Base-by-base conservation (phyloP, 2,329 filamentous ascomycete genomes). In the Peltaster fructicola region DNA sequence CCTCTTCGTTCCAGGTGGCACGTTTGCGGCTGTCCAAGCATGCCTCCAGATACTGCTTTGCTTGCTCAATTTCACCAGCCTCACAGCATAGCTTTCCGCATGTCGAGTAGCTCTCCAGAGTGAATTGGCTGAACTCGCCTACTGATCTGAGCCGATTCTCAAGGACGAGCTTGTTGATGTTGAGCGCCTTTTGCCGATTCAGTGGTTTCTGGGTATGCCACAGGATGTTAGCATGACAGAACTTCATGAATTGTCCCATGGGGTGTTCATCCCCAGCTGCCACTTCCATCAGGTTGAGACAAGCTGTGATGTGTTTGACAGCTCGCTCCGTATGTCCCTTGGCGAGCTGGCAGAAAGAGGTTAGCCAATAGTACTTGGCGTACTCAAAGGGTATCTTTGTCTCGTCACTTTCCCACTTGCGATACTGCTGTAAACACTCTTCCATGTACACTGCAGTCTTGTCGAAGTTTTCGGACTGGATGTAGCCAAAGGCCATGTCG, bases 31-130 rank as follows among this genome's bases (percentile, higher is more conserved):
- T 11, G 11, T 24, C 11, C 7, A 24, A 10, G 10, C 22, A 24
- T 15, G 8, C n/a, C 7, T 24, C 12, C 5, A 24, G 12, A 15
- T 8, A 15, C 5, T 15, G 11, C 22, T 14, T 15, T 10, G 7
- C 22, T 15, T 5, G 6, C 15, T 7, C 7, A 7, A 24, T n/a
- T 14, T 24, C 11, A 8, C 22, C 7, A 24, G 22, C 12, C 15
- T 24, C 22, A 24, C 15, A 15, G 15, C 17, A 15, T 15, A 24
- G 14, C 6, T 7, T 7, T 10, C 22, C 22, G 12, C 22, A 24
- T 5, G 22, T 24, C 5, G 22, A 24, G 12, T 24, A 24, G 12
- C 7, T 24, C 12, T 24, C 22, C 14, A 24, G 10, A n/a, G 14
- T 15, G 10, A 24, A 24, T 11, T 24, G 22, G 10, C 12, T 24